These are phyloP conservation scores for Naganishia cerealis DNA, from an alignment of 1,284 basidiomycete species.

Conservation along the genomic window DNA sequence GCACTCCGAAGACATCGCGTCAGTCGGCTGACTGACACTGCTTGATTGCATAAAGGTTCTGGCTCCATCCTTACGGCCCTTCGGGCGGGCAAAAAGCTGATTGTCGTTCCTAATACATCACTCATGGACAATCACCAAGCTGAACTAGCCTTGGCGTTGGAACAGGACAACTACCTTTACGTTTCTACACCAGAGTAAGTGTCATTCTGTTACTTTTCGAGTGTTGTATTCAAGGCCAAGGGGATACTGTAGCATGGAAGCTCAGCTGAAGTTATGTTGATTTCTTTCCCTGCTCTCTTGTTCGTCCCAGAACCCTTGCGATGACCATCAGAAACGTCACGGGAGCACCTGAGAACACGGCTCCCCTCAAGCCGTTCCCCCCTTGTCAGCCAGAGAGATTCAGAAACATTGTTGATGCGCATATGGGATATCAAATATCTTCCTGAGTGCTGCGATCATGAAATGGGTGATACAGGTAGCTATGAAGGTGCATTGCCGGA, in stretches of 20 bases:
- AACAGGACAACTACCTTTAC: constrained; percentile 64
- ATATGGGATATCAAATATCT: constrained; percentile 37
- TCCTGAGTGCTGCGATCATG: not conserved
- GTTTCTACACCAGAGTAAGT: constrained; percentile 65
- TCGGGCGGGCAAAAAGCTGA: constrained; percentile 68
- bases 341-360: not conserved
- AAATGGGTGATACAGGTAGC: too few relatives aligned
- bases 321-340: constrained; percentile 9
- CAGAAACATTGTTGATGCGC: constrained; percentile 40
- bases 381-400: constrained; percentile 36
- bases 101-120: constrained; percentile 84
- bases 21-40: not conserved
- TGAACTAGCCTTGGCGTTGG: constrained; percentile 76
- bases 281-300: not conserved
- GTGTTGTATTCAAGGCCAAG: not conserved
- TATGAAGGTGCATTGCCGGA: not conserved
- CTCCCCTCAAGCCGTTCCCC: constrained; percentile 35
- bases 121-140: constrained; percentile 91
- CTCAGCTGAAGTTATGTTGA: not conserved
- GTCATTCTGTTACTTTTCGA: not conserved
- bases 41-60: constrained; percentile 64
- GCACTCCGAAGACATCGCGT: not conserved
- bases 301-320: constrained; percentile 9
- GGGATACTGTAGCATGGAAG: not conserved
- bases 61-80: constrained; percentile 90